phyloP scores from a whole-genome alignment of 1,284 basidiomycete species.

The Abortiporus biennis region DNA sequence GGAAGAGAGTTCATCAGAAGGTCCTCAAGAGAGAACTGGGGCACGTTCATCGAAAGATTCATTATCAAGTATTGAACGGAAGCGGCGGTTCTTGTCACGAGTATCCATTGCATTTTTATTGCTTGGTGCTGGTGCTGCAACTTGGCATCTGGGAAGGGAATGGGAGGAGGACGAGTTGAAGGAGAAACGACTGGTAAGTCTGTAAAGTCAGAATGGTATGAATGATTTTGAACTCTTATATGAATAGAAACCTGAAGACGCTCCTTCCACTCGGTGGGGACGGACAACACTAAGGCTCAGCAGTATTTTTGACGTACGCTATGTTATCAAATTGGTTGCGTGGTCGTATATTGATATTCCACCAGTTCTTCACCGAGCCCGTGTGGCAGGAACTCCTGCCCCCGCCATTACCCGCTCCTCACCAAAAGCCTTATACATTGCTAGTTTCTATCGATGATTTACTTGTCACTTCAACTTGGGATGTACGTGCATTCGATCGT shows the following conservation, averaged over 20 bases:
- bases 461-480: conserved; percentile 89
- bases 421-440: conserved; percentile 90
- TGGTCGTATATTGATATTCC: too few species aligned
- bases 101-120: conserved; percentile 37
- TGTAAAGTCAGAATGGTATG: too few species aligned
- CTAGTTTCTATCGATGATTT: conserved; percentile 91
- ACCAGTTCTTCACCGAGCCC: conserved; percentile 87
- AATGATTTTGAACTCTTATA: too few species aligned
- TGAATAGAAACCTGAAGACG: conserved; percentile 45
- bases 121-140: conserved; percentile 42
- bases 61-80: conserved; percentile 67
- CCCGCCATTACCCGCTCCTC: conserved; percentile 77
- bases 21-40: conserved; percentile 41
- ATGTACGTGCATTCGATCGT: conserved; percentile 51
- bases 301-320: conserved; percentile 56
- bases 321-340: neutral
- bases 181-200: conserved; percentile 37
- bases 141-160: conserved; percentile 26
- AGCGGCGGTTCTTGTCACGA: conserved; percentile 49
- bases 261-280: conserved; percentile 53
- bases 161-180: conserved; percentile 29
- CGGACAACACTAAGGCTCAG: conserved; percentile 54
- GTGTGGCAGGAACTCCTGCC: conserved; percentile 91
- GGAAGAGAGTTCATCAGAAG: conserved; percentile 17
- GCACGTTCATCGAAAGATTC: conserved; percentile 69